Evolutionary conservation across 345 rosid species (phyloP), one percentile per base, ranked within the genome.

Genomic region (Corymbia maculata): DNA sequence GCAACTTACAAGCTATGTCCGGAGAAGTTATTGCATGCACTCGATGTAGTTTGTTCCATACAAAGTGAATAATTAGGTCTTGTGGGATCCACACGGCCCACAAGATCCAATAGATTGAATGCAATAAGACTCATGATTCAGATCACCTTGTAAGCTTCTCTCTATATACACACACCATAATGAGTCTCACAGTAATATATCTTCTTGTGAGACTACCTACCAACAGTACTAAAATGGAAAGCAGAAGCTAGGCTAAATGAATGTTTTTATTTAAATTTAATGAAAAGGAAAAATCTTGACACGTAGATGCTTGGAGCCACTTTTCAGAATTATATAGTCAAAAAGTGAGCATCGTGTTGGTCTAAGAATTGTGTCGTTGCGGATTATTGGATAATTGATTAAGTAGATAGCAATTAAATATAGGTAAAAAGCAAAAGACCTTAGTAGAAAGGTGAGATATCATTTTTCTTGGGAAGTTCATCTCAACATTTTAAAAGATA

Each of bases 51-150:
- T 75, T 36, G 82, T 21, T 13, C 47, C 1, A 3, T 21, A 9
- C 14, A 75, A 75, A 17, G 26, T 3, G 14, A 75, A 75, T 4
- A 4, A 36, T 36, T 36, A 19, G 47, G 19, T 36, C 21, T 32
- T 36, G 82, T 19, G 49, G 19, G 26, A 75, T 10, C 49, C 26
- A 19, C 24, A 15, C 7, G 7, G 26, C 14, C 21, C 8, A 75
- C 12, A 44, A 70, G 7, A 70, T 70, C 24, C 36, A 70, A 70
- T 3, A 11, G 6, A 68, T 32, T 17, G 8, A 6, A 68, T 19
- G 26, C 8, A 19, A 4, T 5, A 1, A 0, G 26, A 70, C 47
- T 17, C 17, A 5, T 4, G 13, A 17, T 8, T 9, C 2, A 4
- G 5, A 9, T 36, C 26, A 17, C 24, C 24, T 32, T 32, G 6